Base-by-base conservation (phyloP, 192 early-diverging fungal species). In the Gigaspora rosea region DNA sequence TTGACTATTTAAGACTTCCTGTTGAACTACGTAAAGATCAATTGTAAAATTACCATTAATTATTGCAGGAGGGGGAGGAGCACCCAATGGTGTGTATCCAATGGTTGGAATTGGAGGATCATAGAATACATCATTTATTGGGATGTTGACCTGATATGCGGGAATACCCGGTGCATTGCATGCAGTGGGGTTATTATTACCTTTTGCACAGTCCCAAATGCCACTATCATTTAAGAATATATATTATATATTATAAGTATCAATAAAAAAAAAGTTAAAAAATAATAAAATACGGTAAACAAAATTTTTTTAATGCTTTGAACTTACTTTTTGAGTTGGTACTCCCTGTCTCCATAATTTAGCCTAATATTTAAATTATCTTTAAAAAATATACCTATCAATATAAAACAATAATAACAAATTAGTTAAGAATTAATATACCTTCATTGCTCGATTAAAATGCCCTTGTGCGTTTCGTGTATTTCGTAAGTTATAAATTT, bases 331-430 rank as follows among this genome's bases (percentile, higher is more conserved):
- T n/a, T n/a, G n/a, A n/a, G n/a, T n/a, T n/a, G n/a, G n/a, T n/a
- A n/a, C n/a, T n/a, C n/a, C n/a, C n/a, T n/a, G n/a, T n/a, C n/a
- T n/a, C n/a, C n/a, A n/a, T n/a, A n/a, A n/a, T n/a, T n/a, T 67
- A 67, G 65, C 65, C 65, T 67, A 67, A 67, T 20, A 67, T 41
- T 67, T 20, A 67, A 67, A 67, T 41, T 41, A 36, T 67, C 41
- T 67, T 66, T 67, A 41, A 67, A 36, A 46, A 67, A 13, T 6
- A 41, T 36, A 67, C 33, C 65, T 41, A 12, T 36, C 33, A 67
- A 67, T 67, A 67, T 20, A 20, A 67, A 47, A 67, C 6, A 67
- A 67, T 67, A 67, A 48, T 41, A 36, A n/a, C 13, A n/a, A n/a
- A n/a, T n/a, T n/a, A n/a, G n/a, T n/a, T n/a, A n/a, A n/a, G n/a